These are phyloP conservation scores for Iris pallida DNA, from an alignment of 116 monocot species.

Conservation along the genomic window DNA sequence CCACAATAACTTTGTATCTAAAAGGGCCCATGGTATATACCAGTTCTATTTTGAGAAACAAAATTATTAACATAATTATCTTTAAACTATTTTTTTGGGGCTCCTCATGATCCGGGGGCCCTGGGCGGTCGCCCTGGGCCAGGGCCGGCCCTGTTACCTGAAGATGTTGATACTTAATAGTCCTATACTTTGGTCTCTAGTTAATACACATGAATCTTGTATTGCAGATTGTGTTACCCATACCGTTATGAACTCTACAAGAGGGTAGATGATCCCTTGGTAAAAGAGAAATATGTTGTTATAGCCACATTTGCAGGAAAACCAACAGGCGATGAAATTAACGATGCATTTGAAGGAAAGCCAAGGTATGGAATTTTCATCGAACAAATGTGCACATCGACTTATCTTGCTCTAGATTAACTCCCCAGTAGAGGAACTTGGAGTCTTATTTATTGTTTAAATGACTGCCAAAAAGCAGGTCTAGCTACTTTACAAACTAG, in stretches of 20 bases:
- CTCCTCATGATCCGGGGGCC: too few species aligned
- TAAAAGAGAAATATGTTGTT: constrained; percentile 71
- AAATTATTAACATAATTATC: too few species aligned
- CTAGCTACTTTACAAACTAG: neutral
- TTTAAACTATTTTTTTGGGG: too few species aligned
- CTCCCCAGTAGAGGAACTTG: too few species aligned
- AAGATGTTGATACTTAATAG: neutral
- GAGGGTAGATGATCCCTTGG: constrained; percentile 62
- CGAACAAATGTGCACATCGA: neutral
- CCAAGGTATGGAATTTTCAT: constrained; percentile 34
- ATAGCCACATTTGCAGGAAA: constrained; percentile 61
- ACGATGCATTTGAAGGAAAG: constrained; percentile 77
- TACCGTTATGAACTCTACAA: constrained; percentile 66
- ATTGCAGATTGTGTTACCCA: constrained; percentile 84
- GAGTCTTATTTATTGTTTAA: neutral
- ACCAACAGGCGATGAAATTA: constrained; percentile 77
- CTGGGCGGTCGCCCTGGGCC: too few species aligned
- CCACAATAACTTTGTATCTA: too few species aligned
- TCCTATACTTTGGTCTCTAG: neutral
- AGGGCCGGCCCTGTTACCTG: too few species aligned
- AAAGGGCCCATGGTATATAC: too few species aligned
- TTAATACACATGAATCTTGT: neutral
- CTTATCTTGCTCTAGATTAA: too few species aligned
- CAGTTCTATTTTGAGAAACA: too few species aligned
- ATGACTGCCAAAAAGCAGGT: neutral